Conservation (phyloP, 2,329 filamentous ascomycete genomes). For the Fusarium bulbicola region DNA sequence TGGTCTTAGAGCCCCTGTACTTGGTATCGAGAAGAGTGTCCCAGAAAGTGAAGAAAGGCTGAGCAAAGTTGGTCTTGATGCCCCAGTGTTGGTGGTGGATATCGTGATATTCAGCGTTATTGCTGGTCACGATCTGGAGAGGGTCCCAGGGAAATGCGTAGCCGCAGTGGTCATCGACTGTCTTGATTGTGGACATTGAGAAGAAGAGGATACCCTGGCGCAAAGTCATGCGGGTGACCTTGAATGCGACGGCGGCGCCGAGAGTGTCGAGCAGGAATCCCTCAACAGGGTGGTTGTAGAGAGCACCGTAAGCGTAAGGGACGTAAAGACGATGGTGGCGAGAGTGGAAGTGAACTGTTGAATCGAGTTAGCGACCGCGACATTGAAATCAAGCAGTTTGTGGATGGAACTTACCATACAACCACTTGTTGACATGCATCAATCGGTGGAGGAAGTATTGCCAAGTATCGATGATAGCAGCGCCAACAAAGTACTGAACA, state of each 20-base stretch:
- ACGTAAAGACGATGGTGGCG: conserved; percentile 97
- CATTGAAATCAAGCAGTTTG: neutral
- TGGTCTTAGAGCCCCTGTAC: conserved; percentile 73
- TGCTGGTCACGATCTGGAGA: conserved; percentile 88
- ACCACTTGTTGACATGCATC: conserved; percentile 98
- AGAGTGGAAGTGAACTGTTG: conserved; percentile 84
- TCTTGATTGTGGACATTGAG: conserved; percentile 89
- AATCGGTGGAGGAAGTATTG: conserved; percentile 96
- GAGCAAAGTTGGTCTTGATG: conserved; percentile 93
- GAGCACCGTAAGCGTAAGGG: conserved; percentile 93
- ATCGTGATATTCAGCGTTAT: conserved; percentile 97
- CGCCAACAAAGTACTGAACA: conserved; percentile 78
- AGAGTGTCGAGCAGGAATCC: conserved; percentile 93
- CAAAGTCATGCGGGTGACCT: conserved; percentile 81
- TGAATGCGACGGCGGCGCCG: conserved; percentile 85
- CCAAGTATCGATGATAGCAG: conserved; percentile 90
- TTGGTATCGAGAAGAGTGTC: conserved; percentile 83
- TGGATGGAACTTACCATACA: conserved; percentile 77
- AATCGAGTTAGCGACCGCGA: conserved; percentile 8
- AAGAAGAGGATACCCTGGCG: conserved; percentile 93
- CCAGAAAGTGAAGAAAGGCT: conserved; percentile 97
- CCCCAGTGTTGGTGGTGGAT: conserved; percentile 99
- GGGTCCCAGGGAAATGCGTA: conserved; percentile 97
- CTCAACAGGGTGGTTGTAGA: conserved; percentile 97
- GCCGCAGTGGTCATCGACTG: conserved; percentile 96